Evolutionary conservation across 805 yeast genomes (phyloP).

Genomic region (Zygosaccharomyces siamensis): DNA sequence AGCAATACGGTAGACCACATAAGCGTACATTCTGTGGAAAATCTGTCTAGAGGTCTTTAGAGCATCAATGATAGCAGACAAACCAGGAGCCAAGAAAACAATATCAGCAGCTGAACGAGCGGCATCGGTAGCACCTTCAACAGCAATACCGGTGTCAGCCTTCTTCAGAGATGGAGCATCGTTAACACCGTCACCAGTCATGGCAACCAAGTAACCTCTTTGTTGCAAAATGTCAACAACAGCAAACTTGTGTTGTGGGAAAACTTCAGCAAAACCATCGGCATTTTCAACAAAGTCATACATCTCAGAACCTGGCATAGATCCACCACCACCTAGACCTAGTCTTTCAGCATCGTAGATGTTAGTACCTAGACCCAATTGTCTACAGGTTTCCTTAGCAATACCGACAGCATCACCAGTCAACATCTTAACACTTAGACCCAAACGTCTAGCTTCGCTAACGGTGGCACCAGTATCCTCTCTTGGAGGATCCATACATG

Average conservation of each 20-base stretch:
- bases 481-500: conserved; percentile 98
- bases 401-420: conserved; percentile 99
- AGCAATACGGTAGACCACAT: conserved; percentile 97
- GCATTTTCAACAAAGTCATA: conserved; percentile 97
- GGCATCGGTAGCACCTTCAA: conserved; percentile 96
- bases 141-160: conserved; percentile 96
- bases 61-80: conserved; percentile 91
- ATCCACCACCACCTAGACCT: conserved; percentile 94
- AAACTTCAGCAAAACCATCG: conserved; percentile 97
- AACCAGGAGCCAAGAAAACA: conserved; percentile 93
- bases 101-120: conserved; percentile 96
- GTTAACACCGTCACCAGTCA: conserved; percentile 99
- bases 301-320: conserved; percentile 95
- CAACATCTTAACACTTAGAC: conserved; percentile 95
- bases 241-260: conserved; percentile 96
- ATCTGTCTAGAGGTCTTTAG: conserved; percentile 92
- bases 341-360: conserved; percentile 94
- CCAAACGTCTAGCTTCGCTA: conserved; percentile 82
- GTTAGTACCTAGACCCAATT: conserved; percentile 94
- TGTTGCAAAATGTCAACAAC: conserved; percentile 93
- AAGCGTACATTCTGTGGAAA: conserved; percentile 99
- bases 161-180: conserved; percentile 97
- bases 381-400: conserved; percentile 97
- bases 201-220: conserved; percentile 96
- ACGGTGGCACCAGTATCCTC: conserved; percentile 96